Evolutionary conservation across 108 stramenopile species (phyloP).

Genomic region (Halocafeteria seosinensis): DNA sequence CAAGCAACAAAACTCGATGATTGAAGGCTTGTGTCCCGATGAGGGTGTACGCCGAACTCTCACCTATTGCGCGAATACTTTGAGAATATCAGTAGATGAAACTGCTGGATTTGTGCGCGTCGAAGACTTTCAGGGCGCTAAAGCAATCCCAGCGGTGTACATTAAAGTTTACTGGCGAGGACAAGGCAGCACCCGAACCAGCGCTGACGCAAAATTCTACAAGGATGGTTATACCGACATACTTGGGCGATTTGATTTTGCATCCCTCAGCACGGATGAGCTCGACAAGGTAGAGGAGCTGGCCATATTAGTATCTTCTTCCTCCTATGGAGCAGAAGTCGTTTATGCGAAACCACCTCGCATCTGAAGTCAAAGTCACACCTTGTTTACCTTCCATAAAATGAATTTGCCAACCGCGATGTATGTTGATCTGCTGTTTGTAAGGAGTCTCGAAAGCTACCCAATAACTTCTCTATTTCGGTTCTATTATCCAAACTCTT

Average conservation of each 20-base stretch:
- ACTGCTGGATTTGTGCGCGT: not conserved
- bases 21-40: no score
- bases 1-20: not conserved
- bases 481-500: no score
- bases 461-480: no score
- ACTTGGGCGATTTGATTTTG: not conserved
- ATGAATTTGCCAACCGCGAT: no score
- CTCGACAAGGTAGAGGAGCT: not conserved
- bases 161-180: not conserved
- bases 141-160: not conserved
- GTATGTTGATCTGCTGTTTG: no score
- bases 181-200: no score
- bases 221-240: conserved; percentile 1
- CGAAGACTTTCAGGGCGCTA: not conserved
- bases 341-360: not conserved
- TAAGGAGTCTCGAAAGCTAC: no score
- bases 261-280: not conserved
- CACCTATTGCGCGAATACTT: not conserved
- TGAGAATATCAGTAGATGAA: not conserved
- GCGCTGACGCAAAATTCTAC: not conserved
- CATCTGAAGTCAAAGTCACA: no score
- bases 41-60: not conserved
- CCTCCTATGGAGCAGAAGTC: not conserved
- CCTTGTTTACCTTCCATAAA: no score
- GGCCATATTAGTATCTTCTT: not conserved